A percentile compares a stretch with the other conserved stretches of the same genome.
Conservation (phyloP, 331 rosid genomes). For the Phaseolus coccineus region DNA sequence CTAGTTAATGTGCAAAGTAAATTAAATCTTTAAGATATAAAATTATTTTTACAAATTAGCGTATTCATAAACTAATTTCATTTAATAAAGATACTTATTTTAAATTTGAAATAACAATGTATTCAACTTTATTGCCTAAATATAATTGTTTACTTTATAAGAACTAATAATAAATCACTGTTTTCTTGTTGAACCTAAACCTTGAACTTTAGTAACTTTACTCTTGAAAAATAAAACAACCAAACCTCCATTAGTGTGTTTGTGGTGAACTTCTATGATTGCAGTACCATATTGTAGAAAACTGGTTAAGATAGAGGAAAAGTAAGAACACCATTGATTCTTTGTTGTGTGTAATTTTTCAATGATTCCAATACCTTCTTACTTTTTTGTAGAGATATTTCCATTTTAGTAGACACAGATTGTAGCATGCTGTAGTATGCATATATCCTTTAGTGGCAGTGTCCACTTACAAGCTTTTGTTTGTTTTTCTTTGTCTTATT, state of each 20-base stretch:
- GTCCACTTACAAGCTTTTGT: constrained; percentile 36
- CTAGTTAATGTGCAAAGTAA: too few species aligned
- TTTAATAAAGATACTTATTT: too few species aligned
- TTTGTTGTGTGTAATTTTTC: not conserved
- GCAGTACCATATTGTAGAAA: constrained; percentile 3
- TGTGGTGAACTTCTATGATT: not conserved
- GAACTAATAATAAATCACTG: too few species aligned
- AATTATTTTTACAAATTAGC: too few species aligned
- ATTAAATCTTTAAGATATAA: too few species aligned
- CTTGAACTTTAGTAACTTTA: too few species aligned
- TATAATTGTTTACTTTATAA: too few species aligned
- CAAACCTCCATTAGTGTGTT: not conserved
- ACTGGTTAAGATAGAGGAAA: not conserved
- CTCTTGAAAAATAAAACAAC: not conserved
- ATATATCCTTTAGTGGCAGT: constrained; percentile 24
- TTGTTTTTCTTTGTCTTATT: constrained; percentile 34
- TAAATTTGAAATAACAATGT: too few species aligned
- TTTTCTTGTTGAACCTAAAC: too few species aligned
- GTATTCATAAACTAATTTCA: too few species aligned
- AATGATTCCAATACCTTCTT: not conserved
- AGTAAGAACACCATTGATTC: not conserved
- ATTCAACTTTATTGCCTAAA: too few species aligned
- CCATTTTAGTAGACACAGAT: not conserved
- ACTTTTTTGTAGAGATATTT: constrained; percentile 4
- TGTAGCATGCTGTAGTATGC: constrained; percentile 9